Base-by-base conservation (phyloP, 176 grass and related monocot species). In the Aechmea fasciata region DNA sequence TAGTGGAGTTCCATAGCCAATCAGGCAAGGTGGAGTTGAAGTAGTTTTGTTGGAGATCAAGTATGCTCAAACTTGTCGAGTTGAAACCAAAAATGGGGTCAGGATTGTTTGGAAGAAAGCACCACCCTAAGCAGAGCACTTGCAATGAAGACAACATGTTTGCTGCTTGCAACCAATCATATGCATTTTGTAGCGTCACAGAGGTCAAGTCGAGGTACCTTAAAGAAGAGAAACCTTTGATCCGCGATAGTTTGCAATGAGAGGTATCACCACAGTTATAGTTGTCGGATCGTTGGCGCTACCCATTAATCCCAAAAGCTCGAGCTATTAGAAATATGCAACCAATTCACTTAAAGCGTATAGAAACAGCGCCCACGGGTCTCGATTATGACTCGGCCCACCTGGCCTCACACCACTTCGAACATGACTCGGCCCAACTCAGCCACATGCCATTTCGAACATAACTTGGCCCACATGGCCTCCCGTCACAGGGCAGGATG, bases 41-140 rank as follows among this genome's bases (percentile, higher is more conserved):
- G 11, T 3, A 0, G 20, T 2, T 54, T 0, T 0, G 0, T 1
- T 1, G 0, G 13, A 73, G 3, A 24, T 50, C 3, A 3, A 80
- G 78, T 47, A 9, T 0, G 15, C 69, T 54, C 0, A 81, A 74
- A 0, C 19, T 49, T 3, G 78, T 74, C 10, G 78, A 61, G 48
- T 86, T 86, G 3, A 52, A 57, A 78, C 3, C 0, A 0, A 0
- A 15, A 10, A 54, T 57, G 2, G 51, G 52, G 33, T 0, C 1
- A 10, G 57, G 11, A 0, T 48, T 1, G 1, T 0, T 57, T 10
- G 9, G 15, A 14, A 79, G 71, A 2, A 11, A 0, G 11, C 66
- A 84, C 0, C 0, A 0, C 19, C 23, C 10, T 0, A 12, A 20
- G 57, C 0, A 0, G 20, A 69, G 6, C 25, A 9, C 2, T 15